Evolutionary conservation across 176 grass and related monocot genomes (phyloP).

Genomic region (Hordeum marinum): DNA sequence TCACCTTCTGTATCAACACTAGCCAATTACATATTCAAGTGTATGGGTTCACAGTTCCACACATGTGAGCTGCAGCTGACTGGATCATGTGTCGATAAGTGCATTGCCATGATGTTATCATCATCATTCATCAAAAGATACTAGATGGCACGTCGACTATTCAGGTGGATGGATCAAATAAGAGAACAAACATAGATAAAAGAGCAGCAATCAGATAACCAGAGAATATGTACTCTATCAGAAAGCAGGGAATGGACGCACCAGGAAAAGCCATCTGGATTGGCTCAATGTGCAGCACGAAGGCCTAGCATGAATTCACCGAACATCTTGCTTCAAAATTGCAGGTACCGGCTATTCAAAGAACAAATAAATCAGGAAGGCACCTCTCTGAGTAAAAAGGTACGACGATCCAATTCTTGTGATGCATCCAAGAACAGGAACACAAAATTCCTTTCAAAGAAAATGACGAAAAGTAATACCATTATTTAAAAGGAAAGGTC

Average conservation of each 20-base stretch:
- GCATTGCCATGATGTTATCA: background rate
- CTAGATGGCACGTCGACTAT: background rate
- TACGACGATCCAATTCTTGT: background rate
- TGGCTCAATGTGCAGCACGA: background rate
- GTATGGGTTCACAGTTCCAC: background rate
- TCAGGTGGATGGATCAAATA: background rate
- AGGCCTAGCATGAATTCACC: background rate
- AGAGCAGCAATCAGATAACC: background rate
- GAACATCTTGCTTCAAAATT: background rate
- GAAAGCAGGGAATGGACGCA: background rate
- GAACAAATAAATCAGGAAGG: constrained; percentile 22
- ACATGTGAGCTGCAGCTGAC: background rate
- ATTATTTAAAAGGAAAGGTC: background rate
- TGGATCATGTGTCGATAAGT: background rate
- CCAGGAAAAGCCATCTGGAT: background rate
- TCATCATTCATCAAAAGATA: constrained; percentile 4
- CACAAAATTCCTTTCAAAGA: background rate
- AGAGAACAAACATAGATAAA: background rate
- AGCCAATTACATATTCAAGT: background rate
- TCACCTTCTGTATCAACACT: background rate
- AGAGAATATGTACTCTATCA: constrained; percentile 15
- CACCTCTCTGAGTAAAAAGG: background rate
- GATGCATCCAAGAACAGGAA: background rate
- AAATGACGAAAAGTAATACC: background rate
- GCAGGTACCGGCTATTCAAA: background rate